phyloP scores from a whole-genome alignment of 305 asterid species.

The Lippia alba region DNA sequence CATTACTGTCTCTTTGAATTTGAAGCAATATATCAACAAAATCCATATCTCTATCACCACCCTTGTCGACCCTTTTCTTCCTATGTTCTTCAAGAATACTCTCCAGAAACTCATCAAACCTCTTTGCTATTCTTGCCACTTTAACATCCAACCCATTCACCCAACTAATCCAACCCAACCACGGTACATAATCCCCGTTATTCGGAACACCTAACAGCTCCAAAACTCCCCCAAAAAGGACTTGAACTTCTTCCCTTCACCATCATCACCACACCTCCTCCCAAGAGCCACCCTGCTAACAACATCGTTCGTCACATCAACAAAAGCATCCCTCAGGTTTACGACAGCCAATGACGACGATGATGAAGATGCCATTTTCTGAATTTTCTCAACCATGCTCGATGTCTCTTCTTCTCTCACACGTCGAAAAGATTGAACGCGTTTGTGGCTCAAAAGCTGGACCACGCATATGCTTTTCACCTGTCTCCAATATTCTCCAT shows the following conservation, averaged over 20 bases:
- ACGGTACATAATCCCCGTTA: constrained; percentile 38
- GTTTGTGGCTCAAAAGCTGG: constrained; percentile 29
- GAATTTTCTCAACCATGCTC: constrained; percentile 37
- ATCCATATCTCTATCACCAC: constrained; percentile 10
- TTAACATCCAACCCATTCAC: constrained; percentile 36
- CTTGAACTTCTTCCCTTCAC: constrained; percentile 29
- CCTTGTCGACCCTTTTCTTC: not conserved
- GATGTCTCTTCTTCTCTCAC: constrained; percentile 53
- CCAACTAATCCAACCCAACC: constrained; percentile 37
- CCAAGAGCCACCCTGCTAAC: constrained; percentile 45
- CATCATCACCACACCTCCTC: constrained; percentile 25
- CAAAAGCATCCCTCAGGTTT: constrained; percentile 38
- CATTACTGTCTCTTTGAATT: constrained; percentile 31
- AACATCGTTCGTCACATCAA: constrained; percentile 28
- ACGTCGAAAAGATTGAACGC: constrained; percentile 38
- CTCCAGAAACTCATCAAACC: constrained; percentile 36
- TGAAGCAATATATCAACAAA: constrained; percentile 42
- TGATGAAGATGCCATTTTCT: not conserved
- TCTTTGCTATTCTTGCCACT: constrained; percentile 30
- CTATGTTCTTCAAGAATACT: constrained; percentile 34
- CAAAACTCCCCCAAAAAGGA: constrained; percentile 5
- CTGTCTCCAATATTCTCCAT: constrained; percentile 67
- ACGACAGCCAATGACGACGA: constrained; percentile 10
- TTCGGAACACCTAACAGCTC: constrained; percentile 32
- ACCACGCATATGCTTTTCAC: constrained; percentile 39